Conservation (phyloP, 2,329 filamentous ascomycete species). For the Byssochlamys sp. region DNA sequence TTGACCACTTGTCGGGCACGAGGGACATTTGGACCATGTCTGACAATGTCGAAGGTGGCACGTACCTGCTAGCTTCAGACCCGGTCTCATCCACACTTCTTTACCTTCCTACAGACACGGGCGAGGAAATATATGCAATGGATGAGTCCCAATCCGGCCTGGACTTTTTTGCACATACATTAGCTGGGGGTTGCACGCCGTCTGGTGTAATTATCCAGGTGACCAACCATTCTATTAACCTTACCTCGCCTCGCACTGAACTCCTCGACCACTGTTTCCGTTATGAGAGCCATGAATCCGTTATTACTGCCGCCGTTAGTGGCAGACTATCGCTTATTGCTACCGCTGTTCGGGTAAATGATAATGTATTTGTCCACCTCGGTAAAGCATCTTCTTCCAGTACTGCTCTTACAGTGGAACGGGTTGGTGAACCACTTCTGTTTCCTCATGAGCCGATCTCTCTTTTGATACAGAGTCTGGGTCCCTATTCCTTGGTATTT, state of each 20-base stretch:
- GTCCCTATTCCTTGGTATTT: conserved; percentile 22
- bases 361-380: conserved; percentile 20
- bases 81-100: conserved; percentile 32
- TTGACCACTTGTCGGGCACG: conserved; percentile 32
- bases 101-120: conserved; percentile 26
- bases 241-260: conserved; percentile 17
- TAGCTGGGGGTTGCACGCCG: conserved; percentile 33
- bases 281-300: conserved; percentile 13
- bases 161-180: conserved; percentile 33
- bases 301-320: conserved; percentile 24
- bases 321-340: conserved; percentile 18
- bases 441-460: conserved; percentile 29
- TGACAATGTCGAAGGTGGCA: conserved; percentile 20
- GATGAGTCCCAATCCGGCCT: conserved; percentile 31
- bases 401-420: conserved; percentile 11
- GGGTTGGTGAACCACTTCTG: conserved; percentile 13
- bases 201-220: conserved; percentile 33
- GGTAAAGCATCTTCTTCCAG: conserved; percentile 13
- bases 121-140: conserved; percentile 30
- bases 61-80: conserved; percentile 34
- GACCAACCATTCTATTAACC: conserved; percentile 27
- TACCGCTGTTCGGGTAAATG: conserved; percentile 16
- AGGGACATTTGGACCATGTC: conserved; percentile 37
- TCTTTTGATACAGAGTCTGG: conserved; percentile 22
- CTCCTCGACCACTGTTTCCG: conserved; percentile 13